Conservation (phyloP, 2,329 filamentous ascomycete species). For the Corinectria fuckeliana region DNA sequence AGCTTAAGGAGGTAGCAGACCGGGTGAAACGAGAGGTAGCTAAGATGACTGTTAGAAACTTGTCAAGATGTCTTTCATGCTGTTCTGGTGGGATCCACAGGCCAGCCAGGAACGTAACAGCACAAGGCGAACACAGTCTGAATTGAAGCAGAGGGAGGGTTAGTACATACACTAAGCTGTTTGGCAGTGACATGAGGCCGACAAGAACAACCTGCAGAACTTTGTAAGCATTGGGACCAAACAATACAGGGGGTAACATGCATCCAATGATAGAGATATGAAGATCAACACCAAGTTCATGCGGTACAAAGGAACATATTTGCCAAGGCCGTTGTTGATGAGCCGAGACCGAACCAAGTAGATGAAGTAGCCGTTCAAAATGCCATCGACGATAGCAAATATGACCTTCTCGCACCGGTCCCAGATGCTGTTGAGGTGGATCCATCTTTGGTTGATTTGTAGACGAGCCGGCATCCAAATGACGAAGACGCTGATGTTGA, state of each 20-base stretch:
- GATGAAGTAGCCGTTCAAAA: conserved; percentile 59
- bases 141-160: not conserved
- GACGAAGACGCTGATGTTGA: conserved; percentile 60
- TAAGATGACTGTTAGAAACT: conserved; percentile 3
- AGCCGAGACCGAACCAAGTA: conserved; percentile 51
- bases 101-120: too few species aligned
- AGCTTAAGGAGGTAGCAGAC: conserved; percentile 56
- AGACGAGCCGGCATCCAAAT: conserved; percentile 62
- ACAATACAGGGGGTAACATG: not conserved
- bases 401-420: conserved; percentile 60
- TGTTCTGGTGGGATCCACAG: too few species aligned
- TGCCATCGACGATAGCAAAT: conserved; percentile 55
- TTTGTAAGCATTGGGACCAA: too few species aligned
- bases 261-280: conserved; percentile 37
- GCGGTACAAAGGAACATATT: conserved; percentile 53
- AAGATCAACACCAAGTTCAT: conserved; percentile 38
- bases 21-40: conserved; percentile 48
- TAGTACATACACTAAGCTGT: conserved; percentile 34
- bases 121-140: too few species aligned
- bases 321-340: conserved; percentile 54
- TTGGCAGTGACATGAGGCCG: conserved; percentile 38
- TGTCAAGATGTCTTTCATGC: rapidly evolving
- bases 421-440: conserved; percentile 57
- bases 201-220: conserved; percentile 27
- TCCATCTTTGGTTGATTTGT: conserved; percentile 48